These are phyloP conservation scores for Fusarium chuoi DNA, from an alignment of 2,329 filamentous ascomycete genomes.

Conservation along the genomic window DNA sequence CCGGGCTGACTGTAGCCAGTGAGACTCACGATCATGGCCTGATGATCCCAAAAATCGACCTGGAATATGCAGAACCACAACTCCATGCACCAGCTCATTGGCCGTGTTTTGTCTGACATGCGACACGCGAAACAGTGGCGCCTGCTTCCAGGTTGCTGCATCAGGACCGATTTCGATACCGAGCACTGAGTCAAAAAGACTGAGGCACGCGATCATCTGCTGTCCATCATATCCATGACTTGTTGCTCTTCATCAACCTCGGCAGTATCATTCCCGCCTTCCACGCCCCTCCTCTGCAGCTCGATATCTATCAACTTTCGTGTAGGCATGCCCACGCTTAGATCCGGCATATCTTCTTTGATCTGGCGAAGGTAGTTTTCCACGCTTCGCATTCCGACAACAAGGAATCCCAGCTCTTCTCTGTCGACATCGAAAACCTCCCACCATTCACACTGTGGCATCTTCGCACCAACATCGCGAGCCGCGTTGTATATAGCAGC, in stretches of 20 bases:
- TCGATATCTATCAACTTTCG: constrained; percentile 68
- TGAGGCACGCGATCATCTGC: constrained; percentile 35
- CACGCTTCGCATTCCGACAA: constrained; percentile 84
- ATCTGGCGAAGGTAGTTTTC: constrained; percentile 74
- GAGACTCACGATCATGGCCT: constrained; percentile 28
- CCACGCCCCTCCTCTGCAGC: constrained; percentile 63
- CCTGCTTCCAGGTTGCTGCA: neutral
- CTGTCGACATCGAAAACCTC: constrained; percentile 96
- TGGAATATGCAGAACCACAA: constrained; percentile 9
- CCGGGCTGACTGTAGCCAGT: constrained; percentile 5
- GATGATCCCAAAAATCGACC: constrained; percentile 23
- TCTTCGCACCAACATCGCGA: constrained; percentile 76
- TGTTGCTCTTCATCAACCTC: constrained; percentile 55
- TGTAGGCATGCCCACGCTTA: constrained; percentile 64
- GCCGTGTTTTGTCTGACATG: constrained; percentile 26
- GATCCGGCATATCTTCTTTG: constrained; percentile 63
- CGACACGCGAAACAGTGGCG: constrained; percentile 14
- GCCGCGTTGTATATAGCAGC: constrained; percentile 92
- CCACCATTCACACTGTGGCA: constrained; percentile 93
- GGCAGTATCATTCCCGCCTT: constrained; percentile 39
- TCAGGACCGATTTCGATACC: constrained; percentile 20
- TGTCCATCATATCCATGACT: constrained; percentile 55
- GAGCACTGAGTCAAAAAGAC: neutral
- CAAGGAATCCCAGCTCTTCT: constrained; percentile 92
- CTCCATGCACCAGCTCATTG: constrained; percentile 22